Evolutionary conservation across 2,329 filamentous ascomycete genomes (phyloP).

Genomic region (Didymella lethalis): DNA sequence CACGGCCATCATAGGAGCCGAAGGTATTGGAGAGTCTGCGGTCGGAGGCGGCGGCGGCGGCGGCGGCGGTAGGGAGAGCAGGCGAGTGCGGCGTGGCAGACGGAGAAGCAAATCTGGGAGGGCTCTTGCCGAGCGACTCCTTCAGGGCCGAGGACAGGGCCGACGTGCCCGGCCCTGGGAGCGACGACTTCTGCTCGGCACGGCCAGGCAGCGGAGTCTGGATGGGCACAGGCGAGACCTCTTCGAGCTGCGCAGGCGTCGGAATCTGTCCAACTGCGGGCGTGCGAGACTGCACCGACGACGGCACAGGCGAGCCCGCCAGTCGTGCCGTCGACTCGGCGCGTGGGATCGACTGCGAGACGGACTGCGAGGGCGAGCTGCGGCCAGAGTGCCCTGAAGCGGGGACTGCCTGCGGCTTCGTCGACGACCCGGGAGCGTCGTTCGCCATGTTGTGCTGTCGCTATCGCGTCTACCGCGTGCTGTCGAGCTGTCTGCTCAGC

Average conservation of each 20-base stretch:
- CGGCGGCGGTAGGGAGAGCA: constrained; percentile 11
- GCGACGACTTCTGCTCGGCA: constrained; percentile 62
- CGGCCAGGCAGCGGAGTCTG: constrained; percentile 72
- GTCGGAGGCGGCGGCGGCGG: constrained; percentile 56
- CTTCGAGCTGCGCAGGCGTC: constrained; percentile 56
- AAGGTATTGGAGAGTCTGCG: constrained; percentile 74
- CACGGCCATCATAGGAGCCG: constrained; percentile 81
- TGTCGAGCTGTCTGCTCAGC: constrained; percentile 9
- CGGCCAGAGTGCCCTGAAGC: constrained; percentile 37
- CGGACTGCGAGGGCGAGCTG: constrained; percentile 35
- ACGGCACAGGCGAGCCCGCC: constrained; percentile 62
- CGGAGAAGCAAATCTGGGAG: constrained; percentile 70
- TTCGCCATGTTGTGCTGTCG: constrained; percentile 12
- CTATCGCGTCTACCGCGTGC: constrained; percentile 15
- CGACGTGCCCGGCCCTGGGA: constrained; percentile 81
- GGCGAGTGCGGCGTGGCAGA: constrained; percentile 67
- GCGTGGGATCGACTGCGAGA: constrained; percentile 55
- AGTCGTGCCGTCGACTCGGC: constrained; percentile 64
- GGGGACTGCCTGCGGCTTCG: constrained; percentile 42
- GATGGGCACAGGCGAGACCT: constrained; percentile 44
- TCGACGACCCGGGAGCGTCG: constrained; percentile 30
- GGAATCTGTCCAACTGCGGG: constrained; percentile 61
- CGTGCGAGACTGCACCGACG: constrained; percentile 52
- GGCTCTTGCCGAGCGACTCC: constrained; percentile 73
- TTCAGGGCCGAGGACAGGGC: constrained; percentile 88